Conservation (phyloP, 345 rosid species). For the Erysimum cheiranthoides region DNA sequence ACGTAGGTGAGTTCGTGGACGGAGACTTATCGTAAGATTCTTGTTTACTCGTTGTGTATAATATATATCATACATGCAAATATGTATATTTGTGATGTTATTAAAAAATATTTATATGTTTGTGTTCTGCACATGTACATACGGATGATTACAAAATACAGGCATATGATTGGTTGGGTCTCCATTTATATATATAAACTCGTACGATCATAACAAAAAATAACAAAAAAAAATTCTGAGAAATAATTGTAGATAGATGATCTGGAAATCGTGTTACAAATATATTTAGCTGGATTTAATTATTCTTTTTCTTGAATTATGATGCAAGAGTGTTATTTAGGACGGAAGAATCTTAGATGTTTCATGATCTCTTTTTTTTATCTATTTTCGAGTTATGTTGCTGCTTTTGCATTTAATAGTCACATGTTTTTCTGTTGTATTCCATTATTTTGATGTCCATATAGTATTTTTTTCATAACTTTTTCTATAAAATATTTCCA, state of each 20-base stretch:
- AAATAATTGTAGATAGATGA: conserved; percentile 36
- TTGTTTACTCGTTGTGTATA: too few species aligned
- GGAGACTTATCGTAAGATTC: too few species aligned
- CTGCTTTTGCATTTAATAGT: conserved; percentile 45
- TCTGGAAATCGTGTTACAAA: conserved; percentile 35
- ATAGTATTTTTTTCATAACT: conserved; percentile 8
- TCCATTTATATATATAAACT: neutral
- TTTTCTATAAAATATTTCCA: neutral
- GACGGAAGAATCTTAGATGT: conserved; percentile 29
- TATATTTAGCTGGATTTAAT: conserved; percentile 19
- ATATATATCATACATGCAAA: too few species aligned
- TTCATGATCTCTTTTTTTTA: neutral
- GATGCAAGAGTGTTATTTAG: conserved; percentile 34
- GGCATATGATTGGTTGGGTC: conserved; percentile 33
- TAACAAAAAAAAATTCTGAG: neutral
- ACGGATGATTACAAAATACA: conserved; percentile 1
- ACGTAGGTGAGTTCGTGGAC: too few species aligned
- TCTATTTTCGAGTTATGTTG: conserved; percentile 18
- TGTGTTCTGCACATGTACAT: conserved; percentile 20
- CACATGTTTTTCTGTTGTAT: conserved; percentile 44
- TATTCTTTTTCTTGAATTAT: conserved; percentile 19
- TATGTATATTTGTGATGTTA: too few species aligned
- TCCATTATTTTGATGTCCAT: conserved; percentile 29
- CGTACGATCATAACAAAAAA: conserved; percentile 6
- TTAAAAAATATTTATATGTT: neutral